Percentiles rank a stretch among this genome's conserved stretches.
phyloP scores from a whole-genome alignment of 2,329 filamentous ascomycete genomes.

The Ambrosiella cleistominuta region DNA sequence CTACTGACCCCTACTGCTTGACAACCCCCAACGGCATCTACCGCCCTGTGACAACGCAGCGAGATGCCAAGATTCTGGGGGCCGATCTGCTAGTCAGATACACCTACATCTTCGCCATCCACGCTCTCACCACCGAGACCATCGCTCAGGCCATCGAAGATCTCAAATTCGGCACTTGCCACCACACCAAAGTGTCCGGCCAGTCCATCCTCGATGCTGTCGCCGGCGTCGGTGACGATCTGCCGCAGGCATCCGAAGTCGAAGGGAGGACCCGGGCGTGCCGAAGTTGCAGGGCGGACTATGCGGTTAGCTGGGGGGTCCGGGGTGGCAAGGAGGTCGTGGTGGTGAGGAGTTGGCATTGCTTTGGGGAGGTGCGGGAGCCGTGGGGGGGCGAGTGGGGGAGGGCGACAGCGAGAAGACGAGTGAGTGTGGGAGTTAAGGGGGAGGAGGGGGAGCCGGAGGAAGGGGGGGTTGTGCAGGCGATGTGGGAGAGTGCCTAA shows the following conservation, averaged over 20 bases:
- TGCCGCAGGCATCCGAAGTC: neutral
- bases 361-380: constrained; percentile 2
- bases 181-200: constrained; percentile 1
- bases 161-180: neutral
- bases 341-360: constrained; percentile 4
- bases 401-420: constrained; percentile 1
- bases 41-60: neutral
- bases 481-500: neutral
- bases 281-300: constrained; percentile 1
- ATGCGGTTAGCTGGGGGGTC: neutral
- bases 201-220: neutral
- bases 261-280: neutral
- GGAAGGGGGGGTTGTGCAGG: constrained; percentile 2
- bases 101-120: neutral
- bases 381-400: constrained; percentile 7
- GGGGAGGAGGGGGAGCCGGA: neutral
- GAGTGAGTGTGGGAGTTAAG: neutral
- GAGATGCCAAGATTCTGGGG: neutral
- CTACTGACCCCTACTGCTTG: neutral
- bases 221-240: neutral
- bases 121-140: neutral
- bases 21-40: neutral
- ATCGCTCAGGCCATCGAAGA: neutral
- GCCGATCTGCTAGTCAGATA: neutral
- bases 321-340: neutral